phyloP scores from a whole-genome alignment of 495 filamentous ascomycete species.

The Cetradonia linearis region DNA sequence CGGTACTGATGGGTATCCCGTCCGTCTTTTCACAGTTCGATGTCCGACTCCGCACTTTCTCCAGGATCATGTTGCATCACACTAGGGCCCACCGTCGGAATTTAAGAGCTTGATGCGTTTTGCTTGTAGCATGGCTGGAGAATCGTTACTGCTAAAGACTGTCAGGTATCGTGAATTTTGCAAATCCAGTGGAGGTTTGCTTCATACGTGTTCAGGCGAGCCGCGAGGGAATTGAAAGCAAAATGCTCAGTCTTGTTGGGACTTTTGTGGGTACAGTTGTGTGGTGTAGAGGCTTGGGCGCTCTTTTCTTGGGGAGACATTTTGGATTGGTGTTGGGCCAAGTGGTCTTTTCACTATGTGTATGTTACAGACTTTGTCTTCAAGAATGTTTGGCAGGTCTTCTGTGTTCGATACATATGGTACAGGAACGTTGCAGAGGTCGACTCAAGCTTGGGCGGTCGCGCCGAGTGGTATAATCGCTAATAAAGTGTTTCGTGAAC shows the following conservation, averaged over 20 bases:
- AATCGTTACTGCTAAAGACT: not conserved
- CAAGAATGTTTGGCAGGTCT: too few species aligned
- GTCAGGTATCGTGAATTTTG: not conserved
- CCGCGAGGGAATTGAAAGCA: not conserved
- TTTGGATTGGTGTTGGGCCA: not conserved
- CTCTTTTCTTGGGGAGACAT: not conserved
- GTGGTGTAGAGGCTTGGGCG: not conserved
- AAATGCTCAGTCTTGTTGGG: not conserved
- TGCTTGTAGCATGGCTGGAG: not conserved
- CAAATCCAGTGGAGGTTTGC: not conserved
- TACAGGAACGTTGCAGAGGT: too few species aligned
- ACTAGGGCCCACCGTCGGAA: not conserved
- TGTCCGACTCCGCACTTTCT: too few species aligned
- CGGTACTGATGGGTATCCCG: too few species aligned
- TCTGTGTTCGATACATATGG: too few species aligned
- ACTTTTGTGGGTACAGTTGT: not conserved
- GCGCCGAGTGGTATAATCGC: too few species aligned
- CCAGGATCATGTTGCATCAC: too few species aligned
- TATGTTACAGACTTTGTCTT: too few species aligned
- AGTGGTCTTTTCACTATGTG: too few species aligned
- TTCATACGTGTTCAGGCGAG: not conserved
- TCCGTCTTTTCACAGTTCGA: too few species aligned
- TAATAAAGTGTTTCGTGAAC: too few species aligned
- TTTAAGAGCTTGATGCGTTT: not conserved
- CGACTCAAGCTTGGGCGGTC: too few species aligned